Conservation (phyloP, 805 yeast genomes). For the Yamadazyma olivae region DNA sequence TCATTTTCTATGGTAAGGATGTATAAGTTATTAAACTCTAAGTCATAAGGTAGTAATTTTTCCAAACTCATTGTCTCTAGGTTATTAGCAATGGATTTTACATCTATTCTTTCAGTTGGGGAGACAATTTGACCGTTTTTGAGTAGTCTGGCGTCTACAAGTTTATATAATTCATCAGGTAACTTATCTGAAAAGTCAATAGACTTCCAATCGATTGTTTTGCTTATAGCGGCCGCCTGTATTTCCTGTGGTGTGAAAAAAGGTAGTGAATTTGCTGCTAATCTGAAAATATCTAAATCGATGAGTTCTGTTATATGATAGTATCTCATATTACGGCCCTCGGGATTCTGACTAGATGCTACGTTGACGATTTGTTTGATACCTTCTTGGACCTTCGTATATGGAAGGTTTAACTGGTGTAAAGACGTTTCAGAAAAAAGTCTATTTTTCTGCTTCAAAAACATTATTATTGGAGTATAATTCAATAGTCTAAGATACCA, state of each 20-base stretch:
- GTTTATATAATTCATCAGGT: neutral
- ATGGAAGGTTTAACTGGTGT: constrained; percentile 20
- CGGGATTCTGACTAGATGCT: constrained; percentile 8
- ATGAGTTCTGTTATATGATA: constrained; percentile 32
- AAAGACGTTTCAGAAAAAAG: constrained; percentile 25
- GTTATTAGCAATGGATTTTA: neutral
- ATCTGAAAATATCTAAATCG: constrained; percentile 25
- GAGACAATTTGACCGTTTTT: neutral
- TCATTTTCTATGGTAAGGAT: constrained; percentile 31
- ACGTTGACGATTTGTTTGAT: constrained; percentile 11
- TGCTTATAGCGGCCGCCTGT: neutral
- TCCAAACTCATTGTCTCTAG: neutral
- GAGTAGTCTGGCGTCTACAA: neutral
- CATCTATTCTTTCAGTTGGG: neutral
- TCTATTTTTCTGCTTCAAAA: constrained; percentile 24
- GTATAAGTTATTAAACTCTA: constrained; percentile 22
- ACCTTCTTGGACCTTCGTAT: constrained; percentile 11
- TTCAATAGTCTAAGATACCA: constrained; percentile 29
- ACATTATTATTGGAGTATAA: constrained; percentile 27
- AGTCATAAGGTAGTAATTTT: constrained; percentile 27
- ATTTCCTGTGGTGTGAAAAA: neutral
- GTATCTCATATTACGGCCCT: constrained; percentile 13
- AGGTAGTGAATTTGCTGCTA: constrained; percentile 16
- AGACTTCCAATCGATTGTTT: neutral
- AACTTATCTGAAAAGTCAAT: neutral